phyloP scores from a whole-genome alignment of 805 yeast genomes.

The Candida vaughaniae region DNA sequence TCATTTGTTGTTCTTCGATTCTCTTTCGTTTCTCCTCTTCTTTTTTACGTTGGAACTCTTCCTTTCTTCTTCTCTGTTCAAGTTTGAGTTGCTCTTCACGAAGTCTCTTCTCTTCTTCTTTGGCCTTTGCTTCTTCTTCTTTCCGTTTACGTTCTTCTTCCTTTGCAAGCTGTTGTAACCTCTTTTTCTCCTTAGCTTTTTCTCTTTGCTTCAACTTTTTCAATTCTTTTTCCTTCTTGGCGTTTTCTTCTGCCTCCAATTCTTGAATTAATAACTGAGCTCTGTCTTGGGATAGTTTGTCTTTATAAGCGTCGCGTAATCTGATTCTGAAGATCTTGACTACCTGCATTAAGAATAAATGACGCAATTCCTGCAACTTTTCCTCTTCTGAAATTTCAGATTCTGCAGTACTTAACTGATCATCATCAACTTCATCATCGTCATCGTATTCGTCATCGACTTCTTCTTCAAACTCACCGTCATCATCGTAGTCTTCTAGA shows the following conservation, averaged over 20 bases:
- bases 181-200: conserved; percentile 68
- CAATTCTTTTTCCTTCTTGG: conserved; percentile 63
- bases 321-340: conserved; percentile 74
- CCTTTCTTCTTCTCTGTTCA: conserved; percentile 40
- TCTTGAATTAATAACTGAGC: conserved; percentile 62
- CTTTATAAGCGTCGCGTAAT: conserved; percentile 73
- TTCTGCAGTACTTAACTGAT: conserved; percentile 33
- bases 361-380: conserved; percentile 74
- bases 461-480: conserved; percentile 24
- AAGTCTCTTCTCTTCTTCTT: conserved; percentile 29
- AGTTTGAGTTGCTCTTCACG: conserved; percentile 35
- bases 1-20: conserved; percentile 35
- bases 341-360: conserved; percentile 75
- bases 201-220: conserved; percentile 65
- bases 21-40: conserved; percentile 51
- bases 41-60: conserved; percentile 36
- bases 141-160: conserved; percentile 59
- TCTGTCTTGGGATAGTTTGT: conserved; percentile 75
- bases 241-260: conserved; percentile 65
- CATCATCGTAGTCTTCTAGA: conserved; percentile 17
- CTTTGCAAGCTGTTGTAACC: conserved; percentile 57
- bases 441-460: conserved; percentile 39
- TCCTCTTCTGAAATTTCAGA: conserved; percentile 50
- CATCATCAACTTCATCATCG: conserved; percentile 45
- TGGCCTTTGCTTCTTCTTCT: conserved; percentile 49